Base-by-base conservation (phyloP, 371 early-diverging fungal genomes). In the Conidiobolus incongruus region DNA sequence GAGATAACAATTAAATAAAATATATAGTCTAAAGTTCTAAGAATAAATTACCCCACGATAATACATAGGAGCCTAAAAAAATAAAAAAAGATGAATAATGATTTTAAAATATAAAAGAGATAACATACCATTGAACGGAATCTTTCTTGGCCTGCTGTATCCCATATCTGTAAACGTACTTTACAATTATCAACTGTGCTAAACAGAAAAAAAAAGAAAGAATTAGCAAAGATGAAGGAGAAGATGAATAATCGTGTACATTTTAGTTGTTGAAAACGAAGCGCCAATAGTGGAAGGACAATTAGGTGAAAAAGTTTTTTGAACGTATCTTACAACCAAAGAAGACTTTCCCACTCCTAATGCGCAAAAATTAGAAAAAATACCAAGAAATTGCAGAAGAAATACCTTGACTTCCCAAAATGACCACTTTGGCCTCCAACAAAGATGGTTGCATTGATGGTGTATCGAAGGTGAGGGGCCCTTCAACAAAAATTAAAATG, bases 331-430 rank as follows among this genome's bases (percentile, higher is more conserved):
- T 12, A 72, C 66, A n/a, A 77, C 78, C 39, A 81, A 65, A 41
- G 81, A 81, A 15, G 81, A 77, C 58, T 81, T 81, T 33, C 81
- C 81, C 40, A 81, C 81, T 40, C 76, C 81, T 80, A 62, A n/a
- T n/a, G n/a, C n/a, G n/a, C n/a, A n/a, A n/a, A n/a, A n/a, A n/a
- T n/a, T n/a, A n/a, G n/a, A n/a, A n/a, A n/a, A n/a, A n/a, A n/a
- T n/a, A n/a, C n/a, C n/a, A n/a, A n/a, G n/a, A n/a, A n/a, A n/a
- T n/a, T n/a, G n/a, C n/a, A n/a, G n/a, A n/a, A n/a, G n/a, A n/a
- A n/a, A n/a, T 65, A 66, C 77, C 71, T 68, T 70, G 70, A 52
- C 72, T 72, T 37, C 77, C 77, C 44, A 76, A 60, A 47, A 76
- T 69, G 36, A 76, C 81, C 32, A 81, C 76, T 51, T 81, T 81